Conservation (phyloP, 805 yeast genomes). For the Suhomyces pyralidae region DNA sequence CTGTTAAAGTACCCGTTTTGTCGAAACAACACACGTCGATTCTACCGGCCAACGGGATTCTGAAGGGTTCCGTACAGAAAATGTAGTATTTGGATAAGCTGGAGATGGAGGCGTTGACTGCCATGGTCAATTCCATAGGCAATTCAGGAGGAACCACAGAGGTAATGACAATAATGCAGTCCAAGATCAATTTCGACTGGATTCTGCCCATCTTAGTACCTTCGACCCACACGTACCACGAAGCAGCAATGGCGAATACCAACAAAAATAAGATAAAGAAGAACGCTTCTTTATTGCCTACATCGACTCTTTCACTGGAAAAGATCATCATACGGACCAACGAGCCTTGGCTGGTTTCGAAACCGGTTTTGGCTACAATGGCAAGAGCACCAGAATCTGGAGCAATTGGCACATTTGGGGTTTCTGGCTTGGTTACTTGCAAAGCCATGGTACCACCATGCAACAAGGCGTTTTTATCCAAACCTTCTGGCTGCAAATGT, state of each 20-base stretch:
- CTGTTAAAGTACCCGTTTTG: constrained; percentile 97
- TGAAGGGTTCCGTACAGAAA: constrained; percentile 97
- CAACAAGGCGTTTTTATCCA: constrained; percentile 83
- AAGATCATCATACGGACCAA: constrained; percentile 96
- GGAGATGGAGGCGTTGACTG: constrained; percentile 87
- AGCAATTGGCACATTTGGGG: constrained; percentile 51
- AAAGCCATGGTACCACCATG: constrained; percentile 97
- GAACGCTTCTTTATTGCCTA: constrained; percentile 91
- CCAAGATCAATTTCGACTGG: constrained; percentile 88
- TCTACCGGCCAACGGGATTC: constrained; percentile 97
- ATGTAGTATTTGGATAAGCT: constrained; percentile 84
- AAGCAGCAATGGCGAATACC: constrained; percentile 89
- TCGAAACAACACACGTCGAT: constrained; percentile 98
- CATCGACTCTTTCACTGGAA: constrained; percentile 93
- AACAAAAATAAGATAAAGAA: constrained; percentile 87
- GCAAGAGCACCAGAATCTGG: constrained; percentile 95
- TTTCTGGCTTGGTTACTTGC: constrained; percentile 76
- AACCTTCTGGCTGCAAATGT: constrained; percentile 65
- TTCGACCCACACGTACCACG: constrained; percentile 98
- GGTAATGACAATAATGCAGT: constrained; percentile 92
- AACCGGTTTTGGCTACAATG: constrained; percentile 89
- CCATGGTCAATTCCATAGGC: constrained; percentile 99
- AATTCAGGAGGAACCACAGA: constrained; percentile 98
- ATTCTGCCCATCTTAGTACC: constrained; percentile 95
- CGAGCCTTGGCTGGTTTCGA: constrained; percentile 97